Evolutionary conservation across 192 early-diverging fungal genomes (phyloP), one percentile per base, ranked within the genome.

Genomic region (Umbelopsis ramanniana): DNA sequence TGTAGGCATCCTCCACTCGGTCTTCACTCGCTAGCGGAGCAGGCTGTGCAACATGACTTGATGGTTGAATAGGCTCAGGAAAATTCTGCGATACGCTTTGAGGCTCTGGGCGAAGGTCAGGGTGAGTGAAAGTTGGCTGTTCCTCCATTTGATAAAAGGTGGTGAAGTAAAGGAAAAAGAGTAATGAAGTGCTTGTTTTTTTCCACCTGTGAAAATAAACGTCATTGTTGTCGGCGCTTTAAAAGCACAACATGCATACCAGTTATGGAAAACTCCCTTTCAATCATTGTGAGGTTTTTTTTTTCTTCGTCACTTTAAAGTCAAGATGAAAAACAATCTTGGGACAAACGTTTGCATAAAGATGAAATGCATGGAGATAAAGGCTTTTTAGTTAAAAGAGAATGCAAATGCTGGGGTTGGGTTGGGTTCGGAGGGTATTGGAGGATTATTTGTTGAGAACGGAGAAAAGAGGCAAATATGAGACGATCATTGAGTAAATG

Each of bases 151-250:
- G 57, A 63, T 63, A 63, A 63, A 26, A 29, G 14, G 5, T 0
- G 17, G 19, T 50, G 48, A 37, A 63, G 57, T n/a, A 63, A 63
- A 29, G 57, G 29, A 37, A 37, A 37, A 29, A 63, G 29, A 5
- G 19, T 22, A 63, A 15, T 14, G 15, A 14, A 63, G 33, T n/a
- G 12, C 57, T 37, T 33, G 33, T 38, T 37, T 63, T 54, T 54
- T 54, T 54, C 22, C 22, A 26, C 26, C 23, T 12, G 26, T 26
- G 26, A 54, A 54, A 54, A 35, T 63, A 37, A 63, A 63, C 57
- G 57, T 63, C 57, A 63, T 63, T 63, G 29, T 63, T 54, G 53
- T 22, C 57, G 57, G 57, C 33, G 57, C 6, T 63, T 63, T n/a
- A 63, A 63, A 19, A 0, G 33, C 14, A 12, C n/a, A 54, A 23